Base-by-base conservation (phyloP, 805 yeast species). In the Monosporozyma servazzii region DNA sequence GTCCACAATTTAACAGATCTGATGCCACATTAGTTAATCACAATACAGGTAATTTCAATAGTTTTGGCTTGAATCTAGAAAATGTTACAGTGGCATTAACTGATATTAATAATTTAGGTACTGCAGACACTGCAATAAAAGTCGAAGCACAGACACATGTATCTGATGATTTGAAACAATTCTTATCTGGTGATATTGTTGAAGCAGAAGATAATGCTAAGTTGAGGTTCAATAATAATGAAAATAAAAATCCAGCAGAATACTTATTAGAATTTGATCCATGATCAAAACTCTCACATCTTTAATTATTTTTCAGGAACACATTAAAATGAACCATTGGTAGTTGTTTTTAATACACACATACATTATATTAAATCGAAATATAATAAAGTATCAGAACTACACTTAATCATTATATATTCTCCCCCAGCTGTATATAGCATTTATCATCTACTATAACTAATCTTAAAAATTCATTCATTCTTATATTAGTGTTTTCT, bases 201-300 rank as follows among this genome's bases (percentile, higher is more conserved):
- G 70, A 65, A 46, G 67, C 66, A 10, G 66, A 64, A 45, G 69
- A 65, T 49, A 64, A 65, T 45, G 67, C 64, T 11, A 62, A 59
- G 52, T 39, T 66, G 36, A 59, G 61, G 57, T 64, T 59, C 47
- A 61, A 61, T 27, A 31, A 21, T 17, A 39, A 45, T 29, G 41
- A 27, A 15, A 52, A 55, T 7, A 45, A 55, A 3, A 58, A 59
- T 20, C 58, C 63, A 15, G 65, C 67, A 8, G 68, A 65, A 41
- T 63, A 59, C 45, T 55, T 65, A 17, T 51, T 65, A 17, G 65
- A 64, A 48, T 65, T 64, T 52, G 66, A 64, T 23, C 51, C 62
- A 20, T 60, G 54, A 48, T 23, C 37, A 33, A 7, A 5, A 13
- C 8, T 1, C 10, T 39, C 9, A 18, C 42, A 39, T 39, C 25